Evolutionary conservation across 169 alveolate species (phyloP), one percentile per base, ranked within the genome.

Genomic region (Plasmodium ovale): DNA sequence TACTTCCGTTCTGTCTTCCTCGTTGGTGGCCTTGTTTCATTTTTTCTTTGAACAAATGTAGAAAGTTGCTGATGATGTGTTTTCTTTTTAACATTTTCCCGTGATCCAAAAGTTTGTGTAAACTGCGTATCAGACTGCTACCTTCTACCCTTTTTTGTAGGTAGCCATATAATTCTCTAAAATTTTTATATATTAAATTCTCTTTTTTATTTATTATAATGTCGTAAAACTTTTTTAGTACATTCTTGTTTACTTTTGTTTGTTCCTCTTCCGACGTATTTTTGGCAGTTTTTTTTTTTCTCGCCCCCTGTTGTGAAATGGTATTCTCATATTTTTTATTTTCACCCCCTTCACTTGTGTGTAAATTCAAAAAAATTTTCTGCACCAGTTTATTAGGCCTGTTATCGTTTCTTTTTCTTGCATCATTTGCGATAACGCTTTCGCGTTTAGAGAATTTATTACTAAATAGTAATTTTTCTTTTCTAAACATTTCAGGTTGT

Each of bases 41-140:
- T n/a, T n/a, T 51, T 6, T 54, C 67, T 82, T 82, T 65, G 72
- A 82, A 65, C 35, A 65, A 77, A 27, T 77, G 39, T 14, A 77
- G 53, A 77, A 77, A 62, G 23, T 2, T 77, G 53, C 23, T 29
- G 16, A 77, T 16, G 39, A 31, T 5, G 25, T 14, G 14, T 82
- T 16, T 64, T 27, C 25, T 60, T 35, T 53, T 73, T 58, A 65
- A 60, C 25, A 73, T 42, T 16, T 73, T 59, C 42, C 33, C 29
- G 14, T 25, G n/a, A 16, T 37, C 35, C 1, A 73, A 47, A 42
- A 73, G 5, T 59, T 64, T 47, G 51, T 59, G 31, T 25, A 73
- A 42, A 35, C 59, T 29, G 19, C 35, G 33, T 27, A 21, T 82
- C 23, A 53, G 25, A 5, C 60, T 56, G 58, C 14, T 65, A 16